These are phyloP conservation scores for Penicillium roqueforti DNA, from an alignment of 495 filamentous ascomycete genomes.

Conservation along the genomic window DNA sequence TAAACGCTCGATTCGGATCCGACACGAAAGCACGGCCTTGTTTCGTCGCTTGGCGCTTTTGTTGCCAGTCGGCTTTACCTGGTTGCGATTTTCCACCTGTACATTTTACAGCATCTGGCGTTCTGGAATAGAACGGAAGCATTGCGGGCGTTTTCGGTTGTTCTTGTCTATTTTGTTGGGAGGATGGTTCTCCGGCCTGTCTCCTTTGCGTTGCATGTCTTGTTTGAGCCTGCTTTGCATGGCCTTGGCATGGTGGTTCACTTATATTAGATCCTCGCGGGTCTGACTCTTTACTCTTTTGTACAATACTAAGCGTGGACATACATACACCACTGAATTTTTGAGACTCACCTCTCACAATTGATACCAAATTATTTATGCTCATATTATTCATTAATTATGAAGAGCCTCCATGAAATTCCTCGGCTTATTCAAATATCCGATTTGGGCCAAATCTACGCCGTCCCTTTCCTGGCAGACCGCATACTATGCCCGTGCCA, in stretches of 20 bases:
- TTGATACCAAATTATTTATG: constrained; percentile 5
- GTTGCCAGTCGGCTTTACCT: not conserved
- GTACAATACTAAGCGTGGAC: constrained; percentile 12
- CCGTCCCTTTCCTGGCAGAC: too few relatives aligned
- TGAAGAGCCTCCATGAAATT: not conserved
- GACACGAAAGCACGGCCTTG: not conserved
- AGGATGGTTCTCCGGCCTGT: not conserved
- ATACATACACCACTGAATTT: constrained; percentile 7
- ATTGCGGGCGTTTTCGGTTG: constrained; percentile 27
- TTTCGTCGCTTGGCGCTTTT: not conserved
- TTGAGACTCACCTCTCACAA: constrained; percentile 9
- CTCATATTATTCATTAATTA: not conserved
- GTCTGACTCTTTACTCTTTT: constrained; percentile 7
- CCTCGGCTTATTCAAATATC: too few relatives aligned
- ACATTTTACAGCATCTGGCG: constrained; percentile 24
- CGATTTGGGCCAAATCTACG: too few relatives aligned
- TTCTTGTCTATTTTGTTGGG: constrained; percentile 8
- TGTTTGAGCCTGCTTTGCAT: not conserved
- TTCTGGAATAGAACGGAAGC: constrained; percentile 24
- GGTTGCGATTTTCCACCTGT: constrained; percentile 13
- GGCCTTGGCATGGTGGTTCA: not conserved
- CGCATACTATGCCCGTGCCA: not conserved
- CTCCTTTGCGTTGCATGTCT: not conserved
- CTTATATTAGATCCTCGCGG: not conserved
- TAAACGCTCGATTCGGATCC: constrained; percentile 6